Evolutionary conservation across 108 stramenopile genomes (phyloP), one percentile per base, ranked within the genome.

Genomic region (Aurantiochytrium sp.): DNA sequence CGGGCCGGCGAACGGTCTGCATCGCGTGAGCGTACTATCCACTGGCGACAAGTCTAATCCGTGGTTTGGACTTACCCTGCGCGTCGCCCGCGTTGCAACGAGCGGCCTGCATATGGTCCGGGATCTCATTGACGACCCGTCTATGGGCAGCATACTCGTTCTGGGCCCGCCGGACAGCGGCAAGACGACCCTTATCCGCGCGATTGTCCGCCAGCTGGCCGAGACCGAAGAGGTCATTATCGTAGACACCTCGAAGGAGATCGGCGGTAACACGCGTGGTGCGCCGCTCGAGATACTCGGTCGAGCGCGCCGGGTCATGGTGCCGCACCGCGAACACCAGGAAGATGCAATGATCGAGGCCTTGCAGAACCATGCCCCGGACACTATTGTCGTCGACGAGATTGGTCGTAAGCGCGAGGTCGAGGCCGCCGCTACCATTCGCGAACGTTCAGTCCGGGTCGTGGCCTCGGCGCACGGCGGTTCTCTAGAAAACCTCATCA

Each of bases 391-490:
- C 17, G 90, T 95, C 88, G 95, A 95, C 87, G 95, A 93, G 87
- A 91, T 93, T 85, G 93, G 94, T 12, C 59, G 93, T 12, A 50
- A 59, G 4, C 88, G 37, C 30, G 95, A 94, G 52, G 95, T 94
- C 4, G 88, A 89, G 68, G 95, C 93, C 4, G 93, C 95, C 24
- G 69, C 69, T n/a, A 93, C 93, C 36, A 45, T 55, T 52, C 90
- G 90, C 54, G 85, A 93, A 39, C 89, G 95, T 19, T 93, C 92
- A 4, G 93, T 94, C 34, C 92, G 94, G 42, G 42, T 95, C 68
- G 89, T 95, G 55, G 95, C 93, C 24, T 93, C 92, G 6, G 95
- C 95, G 15, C 95, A 95, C 81, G 95, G 95, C 22, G 87, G 91
- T 86, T 65, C 59, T 15, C 87, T 94, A 10, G 86, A 92, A 4